phyloP scores from a whole-genome alignment of 371 early-diverging fungal genomes.

The Mortierella polycephala region DNA sequence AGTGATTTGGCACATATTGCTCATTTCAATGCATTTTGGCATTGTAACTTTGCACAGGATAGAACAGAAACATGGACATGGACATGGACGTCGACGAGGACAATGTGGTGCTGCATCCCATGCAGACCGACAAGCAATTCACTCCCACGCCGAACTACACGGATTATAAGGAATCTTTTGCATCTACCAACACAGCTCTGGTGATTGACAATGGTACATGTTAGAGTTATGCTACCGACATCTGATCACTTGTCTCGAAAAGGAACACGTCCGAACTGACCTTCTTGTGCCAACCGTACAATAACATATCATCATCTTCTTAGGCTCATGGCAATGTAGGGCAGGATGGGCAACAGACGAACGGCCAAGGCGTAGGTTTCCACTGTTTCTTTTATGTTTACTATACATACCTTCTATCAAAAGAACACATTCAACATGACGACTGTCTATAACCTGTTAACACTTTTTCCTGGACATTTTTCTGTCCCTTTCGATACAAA shows the following conservation, averaged over 20 bases:
- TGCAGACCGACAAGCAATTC: conserved; percentile 55
- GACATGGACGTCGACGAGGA: conserved; percentile 57
- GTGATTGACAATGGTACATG: conserved; percentile 76
- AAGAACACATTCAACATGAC: neutral
- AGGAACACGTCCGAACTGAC: neutral
- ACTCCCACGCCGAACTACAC: conserved; percentile 48
- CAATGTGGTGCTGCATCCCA: conserved; percentile 51
- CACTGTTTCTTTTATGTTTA: neutral
- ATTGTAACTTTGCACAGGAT: neutral
- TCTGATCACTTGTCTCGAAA: neutral
- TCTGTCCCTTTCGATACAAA: neutral
- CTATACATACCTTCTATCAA: too few relatives aligned
- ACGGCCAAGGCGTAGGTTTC: conserved; percentile 66
- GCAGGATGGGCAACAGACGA: conserved; percentile 86
- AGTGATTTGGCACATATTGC: neutral
- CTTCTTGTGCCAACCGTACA: neutral
- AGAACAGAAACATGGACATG: conserved; percentile 15
- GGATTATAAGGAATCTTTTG: conserved; percentile 55
- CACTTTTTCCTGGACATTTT: neutral
- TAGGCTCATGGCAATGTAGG: conserved; percentile 82
- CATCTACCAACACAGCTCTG: conserved; percentile 58
- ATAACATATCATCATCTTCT: neutral
- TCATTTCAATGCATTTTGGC: neutral
- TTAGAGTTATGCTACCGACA: neutral
- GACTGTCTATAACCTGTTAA: neutral